phyloP scores from a whole-genome alignment of 345 rosid genomes.

The Brassica incana region DNA sequence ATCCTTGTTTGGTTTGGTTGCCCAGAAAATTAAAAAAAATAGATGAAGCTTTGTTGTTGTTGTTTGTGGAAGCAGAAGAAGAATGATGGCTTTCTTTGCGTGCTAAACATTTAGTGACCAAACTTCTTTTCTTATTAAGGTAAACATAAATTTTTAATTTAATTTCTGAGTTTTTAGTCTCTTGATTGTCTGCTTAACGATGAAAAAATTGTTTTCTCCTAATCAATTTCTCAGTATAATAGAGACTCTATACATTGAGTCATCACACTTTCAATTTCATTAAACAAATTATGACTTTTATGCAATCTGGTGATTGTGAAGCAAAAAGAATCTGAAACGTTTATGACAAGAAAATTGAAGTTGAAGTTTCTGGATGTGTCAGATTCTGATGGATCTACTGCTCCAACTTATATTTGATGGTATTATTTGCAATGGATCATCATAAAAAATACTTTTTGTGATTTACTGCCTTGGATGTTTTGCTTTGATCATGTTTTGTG shows the following conservation, averaged over 20 bases:
- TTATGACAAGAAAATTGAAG: constrained; percentile 11
- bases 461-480: neutral
- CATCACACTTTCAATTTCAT: neutral
- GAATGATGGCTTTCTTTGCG: constrained; percentile 32
- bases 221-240: constrained; percentile 36
- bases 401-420: constrained; percentile 21
- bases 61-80: constrained; percentile 11
- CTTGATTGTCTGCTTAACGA: constrained; percentile 12
- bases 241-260: constrained; percentile 30
- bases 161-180: constrained; percentile 15
- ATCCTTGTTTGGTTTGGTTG: constrained; percentile 43
- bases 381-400: constrained; percentile 15
- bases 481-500: constrained; percentile 12
- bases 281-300: neutral
- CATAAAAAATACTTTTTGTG: neutral
- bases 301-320: constrained; percentile 27
- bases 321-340: constrained; percentile 17
- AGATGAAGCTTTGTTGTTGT: constrained; percentile 22
- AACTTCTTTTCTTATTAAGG: constrained; percentile 27
- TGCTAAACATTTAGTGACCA: constrained; percentile 28
- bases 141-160: neutral
- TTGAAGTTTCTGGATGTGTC: constrained; percentile 21
- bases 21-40: constrained; percentile 33
- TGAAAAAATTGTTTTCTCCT: constrained; percentile 17
- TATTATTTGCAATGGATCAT: constrained; percentile 7